Percentiles rank a stretch among this genome's conserved stretches.
These are phyloP conservation scores for Calophaca sinica DNA, from an alignment of 306 rosid genomes.

Conservation along the genomic window DNA sequence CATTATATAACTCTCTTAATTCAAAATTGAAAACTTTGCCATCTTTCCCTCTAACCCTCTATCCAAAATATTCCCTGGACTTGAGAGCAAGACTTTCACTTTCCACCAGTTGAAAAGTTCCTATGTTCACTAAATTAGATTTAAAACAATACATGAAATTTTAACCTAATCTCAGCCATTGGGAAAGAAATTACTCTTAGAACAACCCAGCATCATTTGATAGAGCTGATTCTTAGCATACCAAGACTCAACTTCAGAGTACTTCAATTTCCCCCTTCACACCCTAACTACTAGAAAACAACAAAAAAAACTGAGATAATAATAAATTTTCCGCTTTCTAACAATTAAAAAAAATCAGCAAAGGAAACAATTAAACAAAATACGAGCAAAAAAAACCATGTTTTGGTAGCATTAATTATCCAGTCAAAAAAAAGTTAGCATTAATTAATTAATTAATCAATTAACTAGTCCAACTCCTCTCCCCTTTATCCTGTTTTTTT, in stretches of 20 bases:
- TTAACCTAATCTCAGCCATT: conserved; percentile 21
- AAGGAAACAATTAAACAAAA: too few relatives aligned
- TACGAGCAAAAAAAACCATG: too few relatives aligned
- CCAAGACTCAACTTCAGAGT: too few relatives aligned
- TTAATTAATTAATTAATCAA: background rate
- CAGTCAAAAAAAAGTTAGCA: too few relatives aligned
- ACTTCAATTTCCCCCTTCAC: too few relatives aligned
- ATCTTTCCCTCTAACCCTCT: background rate
- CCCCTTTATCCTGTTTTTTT: too few relatives aligned
- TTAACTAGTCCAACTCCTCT: too few relatives aligned
- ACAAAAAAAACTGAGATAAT: too few relatives aligned
- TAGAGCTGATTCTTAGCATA: background rate
- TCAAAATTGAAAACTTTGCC: background rate
- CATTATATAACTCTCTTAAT: background rate
- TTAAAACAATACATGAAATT: background rate
- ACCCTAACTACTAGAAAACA: too few relatives aligned
- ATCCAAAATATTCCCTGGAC: background rate
- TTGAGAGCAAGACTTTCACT: background rate
- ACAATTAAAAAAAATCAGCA: too few relatives aligned
- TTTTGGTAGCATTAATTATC: background rate
- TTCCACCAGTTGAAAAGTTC: background rate
- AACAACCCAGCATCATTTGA: conserved; percentile 11
- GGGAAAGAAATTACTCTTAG: background rate
- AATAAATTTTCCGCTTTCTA: too few relatives aligned
- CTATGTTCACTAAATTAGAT: background rate